A percentile compares a stretch with the other conserved stretches of the same genome.
Evolutionary conservation across 2,329 filamentous ascomycete species (phyloP).

Genomic region (Hymenoscyphus linearis): DNA sequence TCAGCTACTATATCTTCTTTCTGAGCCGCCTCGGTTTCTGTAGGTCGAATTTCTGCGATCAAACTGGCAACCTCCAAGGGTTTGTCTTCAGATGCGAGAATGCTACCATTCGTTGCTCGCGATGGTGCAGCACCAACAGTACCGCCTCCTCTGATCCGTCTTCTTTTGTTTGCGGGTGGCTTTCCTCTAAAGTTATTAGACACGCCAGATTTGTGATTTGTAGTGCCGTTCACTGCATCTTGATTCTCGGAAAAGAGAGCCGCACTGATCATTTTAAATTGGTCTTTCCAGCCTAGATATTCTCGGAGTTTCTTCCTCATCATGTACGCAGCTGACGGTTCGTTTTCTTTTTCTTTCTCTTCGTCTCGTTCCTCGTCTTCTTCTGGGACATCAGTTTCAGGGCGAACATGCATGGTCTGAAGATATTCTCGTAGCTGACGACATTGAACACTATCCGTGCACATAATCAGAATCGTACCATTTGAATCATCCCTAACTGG

Average conservation of each 20-base stretch:
- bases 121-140: slow-evolving; percentile 50
- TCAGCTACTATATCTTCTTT: slow-evolving; percentile 74
- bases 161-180: slow-evolving; percentile 77
- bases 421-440: slow-evolving; percentile 86
- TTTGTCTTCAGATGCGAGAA: slow-evolving; percentile 75
- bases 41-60: slow-evolving; percentile 78
- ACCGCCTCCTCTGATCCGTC: slow-evolving; percentile 77
- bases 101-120: slow-evolving; percentile 66
- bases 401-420: slow-evolving; percentile 78
- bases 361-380: slow-evolving; percentile 37
- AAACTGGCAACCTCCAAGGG: slow-evolving; percentile 76
- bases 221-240: slow-evolving; percentile 63
- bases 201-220: slow-evolving; percentile 44
- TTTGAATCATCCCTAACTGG: slow-evolving; percentile 74
- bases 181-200: slow-evolving; percentile 46
- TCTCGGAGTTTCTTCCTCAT: slow-evolving; percentile 81
- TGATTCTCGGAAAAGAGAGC: slow-evolving; percentile 76
- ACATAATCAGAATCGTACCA: slow-evolving; percentile 94
- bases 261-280: slow-evolving; percentile 80
- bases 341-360: slow-evolving; percentile 49
- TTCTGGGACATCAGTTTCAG: slow-evolving; percentile 37
- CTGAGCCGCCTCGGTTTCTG: slow-evolving; percentile 67
- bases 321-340: slow-evolving; percentile 76
- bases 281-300: slow-evolving; percentile 85
- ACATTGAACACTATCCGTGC: slow-evolving; percentile 78